Conservation (phyloP, 257 asterid species). For the Cruciata laevipes region DNA sequence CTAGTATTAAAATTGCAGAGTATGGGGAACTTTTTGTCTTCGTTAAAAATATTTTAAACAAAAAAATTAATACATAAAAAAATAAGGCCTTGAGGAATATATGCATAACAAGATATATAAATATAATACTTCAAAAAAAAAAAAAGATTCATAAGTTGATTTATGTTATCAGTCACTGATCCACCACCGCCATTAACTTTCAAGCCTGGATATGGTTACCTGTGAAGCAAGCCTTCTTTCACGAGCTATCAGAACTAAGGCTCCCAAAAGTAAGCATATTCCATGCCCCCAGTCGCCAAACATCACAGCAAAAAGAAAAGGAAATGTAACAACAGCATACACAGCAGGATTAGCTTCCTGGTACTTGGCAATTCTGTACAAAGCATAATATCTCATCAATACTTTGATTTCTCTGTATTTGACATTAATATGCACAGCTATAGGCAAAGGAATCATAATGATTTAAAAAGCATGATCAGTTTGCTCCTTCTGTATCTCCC, state of each 20-base stretch:
- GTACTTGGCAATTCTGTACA: constrained; percentile 79
- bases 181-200: background rate
- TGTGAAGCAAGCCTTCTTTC: constrained; percentile 78
- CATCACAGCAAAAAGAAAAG: constrained; percentile 99
- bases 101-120: background rate
- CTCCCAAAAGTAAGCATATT: constrained; percentile 80
- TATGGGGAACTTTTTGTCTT: background rate
- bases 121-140: background rate
- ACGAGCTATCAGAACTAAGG: constrained; percentile 62
- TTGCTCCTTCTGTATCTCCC: background rate
- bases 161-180: background rate
- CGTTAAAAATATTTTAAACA: background rate
- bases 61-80: too few species aligned
- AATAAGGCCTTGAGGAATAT: background rate
- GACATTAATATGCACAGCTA: background rate
- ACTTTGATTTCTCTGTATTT: constrained; percentile 3
- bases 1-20: background rate
- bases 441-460: background rate
- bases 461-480: background rate
- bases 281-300: constrained; percentile 99
- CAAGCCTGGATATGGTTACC: constrained; percentile 41
- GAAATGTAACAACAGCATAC: constrained; percentile 82
- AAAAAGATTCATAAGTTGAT: background rate
- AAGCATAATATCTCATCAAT: constrained; percentile 23
- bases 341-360: constrained; percentile 99